Conservation (phyloP, 805 yeast genomes). For the Sugiyamaella marilandica region DNA sequence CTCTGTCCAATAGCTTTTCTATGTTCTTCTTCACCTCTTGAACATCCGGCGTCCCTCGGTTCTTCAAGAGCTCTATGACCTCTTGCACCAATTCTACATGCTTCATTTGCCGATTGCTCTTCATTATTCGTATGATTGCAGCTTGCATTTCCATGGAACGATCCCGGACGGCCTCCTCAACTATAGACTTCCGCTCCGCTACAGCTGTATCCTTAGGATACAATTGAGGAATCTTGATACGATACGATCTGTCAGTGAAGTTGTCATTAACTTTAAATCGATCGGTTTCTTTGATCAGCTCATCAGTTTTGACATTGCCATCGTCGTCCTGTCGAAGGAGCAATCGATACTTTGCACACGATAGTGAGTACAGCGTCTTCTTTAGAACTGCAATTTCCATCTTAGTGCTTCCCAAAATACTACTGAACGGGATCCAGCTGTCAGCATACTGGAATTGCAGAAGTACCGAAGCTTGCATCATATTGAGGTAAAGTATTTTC, state of each 20-base stretch:
- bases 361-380: slow-evolving; percentile 26
- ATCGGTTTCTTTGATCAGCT: slow-evolving; percentile 21
- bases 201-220: slow-evolving; percentile 6
- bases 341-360: slow-evolving; percentile 24
- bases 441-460: slow-evolving; percentile 24
- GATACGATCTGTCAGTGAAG: slow-evolving; percentile 21
- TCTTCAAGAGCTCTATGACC: slow-evolving; percentile 26
- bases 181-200: slow-evolving; percentile 11
- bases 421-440: slow-evolving; percentile 15
- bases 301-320: neutral
- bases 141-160: slow-evolving; percentile 33
- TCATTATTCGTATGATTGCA: slow-evolving; percentile 31
- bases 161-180: slow-evolving; percentile 27
- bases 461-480: slow-evolving; percentile 28
- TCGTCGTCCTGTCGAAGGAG: slow-evolving; percentile 16
- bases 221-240: slow-evolving; percentile 27
- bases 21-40: slow-evolving; percentile 30
- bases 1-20: slow-evolving; percentile 28
- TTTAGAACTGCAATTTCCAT: slow-evolving; percentile 20
- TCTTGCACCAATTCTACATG: slow-evolving; percentile 29
- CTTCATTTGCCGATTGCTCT: slow-evolving; percentile 22
- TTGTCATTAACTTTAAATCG: slow-evolving; percentile 24
- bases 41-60: slow-evolving; percentile 28
- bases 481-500: slow-evolving; percentile 27
- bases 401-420: slow-evolving; percentile 20